phyloP scores from a whole-genome alignment of 805 yeast species.

The Ogataea nakhonphanomensis region DNA sequence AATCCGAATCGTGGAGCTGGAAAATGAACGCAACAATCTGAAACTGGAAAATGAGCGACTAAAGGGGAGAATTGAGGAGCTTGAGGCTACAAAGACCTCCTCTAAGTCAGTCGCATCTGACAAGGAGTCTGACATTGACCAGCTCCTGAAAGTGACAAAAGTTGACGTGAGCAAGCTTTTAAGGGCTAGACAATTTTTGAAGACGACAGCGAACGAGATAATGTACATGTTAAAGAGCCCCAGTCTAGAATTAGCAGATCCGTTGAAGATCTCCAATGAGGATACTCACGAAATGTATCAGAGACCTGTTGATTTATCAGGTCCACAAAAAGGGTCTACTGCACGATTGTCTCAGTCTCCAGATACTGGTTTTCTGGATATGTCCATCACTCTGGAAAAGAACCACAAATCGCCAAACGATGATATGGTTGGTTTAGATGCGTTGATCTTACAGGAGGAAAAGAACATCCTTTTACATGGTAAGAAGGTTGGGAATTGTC shows the following conservation, averaged over 20 bases:
- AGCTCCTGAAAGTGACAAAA: slow-evolving; percentile 19
- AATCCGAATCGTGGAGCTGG: slow-evolving; percentile 47
- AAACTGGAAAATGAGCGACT: slow-evolving; percentile 41
- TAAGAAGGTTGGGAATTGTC: slow-evolving; percentile 8
- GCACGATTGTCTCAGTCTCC: slow-evolving; percentile 6
- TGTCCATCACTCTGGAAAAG: slow-evolving; percentile 26
- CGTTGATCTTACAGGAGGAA: too few relatives aligned
- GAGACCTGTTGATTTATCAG: slow-evolving; percentile 5
- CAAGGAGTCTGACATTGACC: slow-evolving; percentile 9
- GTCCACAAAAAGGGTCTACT: slow-evolving; percentile 2
- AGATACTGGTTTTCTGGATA: slow-evolving; percentile 20
- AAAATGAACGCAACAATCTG: slow-evolving; percentile 48
- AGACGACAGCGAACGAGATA: slow-evolving; percentile 36
- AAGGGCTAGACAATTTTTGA: slow-evolving; percentile 34
- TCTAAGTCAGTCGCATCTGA: slow-evolving; percentile 1
- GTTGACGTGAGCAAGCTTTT: slow-evolving; percentile 29
- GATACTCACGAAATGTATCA: slow-evolving; percentile 18
- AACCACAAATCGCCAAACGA: slow-evolving; percentile 8
- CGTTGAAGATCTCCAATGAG: slow-evolving; percentile 21
- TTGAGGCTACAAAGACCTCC: slow-evolving; percentile 32
- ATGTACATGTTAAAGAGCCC: slow-evolving; percentile 35
- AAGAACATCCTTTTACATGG: not conserved
- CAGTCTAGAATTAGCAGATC: slow-evolving; percentile 30
- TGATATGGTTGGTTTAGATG: not conserved
- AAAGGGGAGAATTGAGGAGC: slow-evolving; percentile 34